Percentiles rank a stretch among this genome's conserved stretches.
Evolutionary conservation across 495 filamentous ascomycete species (phyloP).

Genomic region (Hapsidospora chrysogenum): DNA sequence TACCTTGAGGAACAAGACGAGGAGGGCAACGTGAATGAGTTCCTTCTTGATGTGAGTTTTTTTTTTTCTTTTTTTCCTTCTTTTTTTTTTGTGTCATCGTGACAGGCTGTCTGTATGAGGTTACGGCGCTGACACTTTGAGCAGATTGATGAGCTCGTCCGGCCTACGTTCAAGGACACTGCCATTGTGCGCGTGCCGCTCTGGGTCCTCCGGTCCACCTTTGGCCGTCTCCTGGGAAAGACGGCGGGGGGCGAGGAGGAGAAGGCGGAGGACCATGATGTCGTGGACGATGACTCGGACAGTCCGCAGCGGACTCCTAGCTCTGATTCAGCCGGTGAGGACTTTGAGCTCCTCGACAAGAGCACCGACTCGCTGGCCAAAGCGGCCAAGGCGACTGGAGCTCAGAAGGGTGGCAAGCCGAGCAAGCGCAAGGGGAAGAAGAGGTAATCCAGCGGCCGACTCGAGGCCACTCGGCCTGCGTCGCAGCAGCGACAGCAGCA

Average conservation of each 20-base stretch:
- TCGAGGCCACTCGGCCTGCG: too few species aligned
- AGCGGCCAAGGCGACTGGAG: slow-evolving; percentile 20
- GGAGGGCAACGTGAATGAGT: slow-evolving; percentile 68
- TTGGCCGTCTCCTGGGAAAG: slow-evolving; percentile 34
- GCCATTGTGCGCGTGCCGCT: slow-evolving; percentile 49
- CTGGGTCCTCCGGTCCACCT: slow-evolving; percentile 42
- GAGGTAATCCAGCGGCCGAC: slow-evolving; percentile 12
- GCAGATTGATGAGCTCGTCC: slow-evolving; percentile 44
- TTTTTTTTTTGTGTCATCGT: slow-evolving; percentile 52
- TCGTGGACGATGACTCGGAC: slow-evolving; percentile 14
- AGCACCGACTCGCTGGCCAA: slow-evolving; percentile 25
- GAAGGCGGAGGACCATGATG: slow-evolving; percentile 17
- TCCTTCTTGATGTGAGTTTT: slow-evolving; percentile 56
- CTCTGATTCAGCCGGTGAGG: slow-evolving; percentile 29
- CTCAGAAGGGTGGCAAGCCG: slow-evolving; percentile 16
- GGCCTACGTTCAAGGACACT: slow-evolving; percentile 52
- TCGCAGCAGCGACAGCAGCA: too few species aligned
- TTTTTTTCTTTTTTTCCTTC: slow-evolving; percentile 17
- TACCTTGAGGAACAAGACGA: slow-evolving; percentile 81
- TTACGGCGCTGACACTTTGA: not conserved
- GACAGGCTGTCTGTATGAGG: not conserved
- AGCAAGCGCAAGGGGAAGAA: slow-evolving; percentile 29
- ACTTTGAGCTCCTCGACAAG: slow-evolving; percentile 40
- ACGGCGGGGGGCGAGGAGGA: slow-evolving; percentile 18
- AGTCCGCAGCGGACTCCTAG: slow-evolving; percentile 23